phyloP scores from a whole-genome alignment of 1,284 basidiomycete genomes.

The Trametes polyzona region DNA sequence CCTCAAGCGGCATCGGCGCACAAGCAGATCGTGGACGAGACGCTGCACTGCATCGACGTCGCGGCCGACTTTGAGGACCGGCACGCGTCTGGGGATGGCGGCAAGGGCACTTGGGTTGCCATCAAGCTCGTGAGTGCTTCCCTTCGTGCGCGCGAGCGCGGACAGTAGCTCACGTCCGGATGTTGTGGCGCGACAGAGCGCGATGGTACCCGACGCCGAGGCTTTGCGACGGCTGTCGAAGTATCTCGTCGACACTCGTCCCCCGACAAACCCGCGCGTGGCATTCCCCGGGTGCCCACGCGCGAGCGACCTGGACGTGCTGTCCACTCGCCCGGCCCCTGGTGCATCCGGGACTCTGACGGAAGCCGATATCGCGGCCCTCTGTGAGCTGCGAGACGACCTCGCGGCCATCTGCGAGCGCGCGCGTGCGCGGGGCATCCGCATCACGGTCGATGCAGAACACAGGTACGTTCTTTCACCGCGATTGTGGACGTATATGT shows the following conservation, averaged over 20 bases:
- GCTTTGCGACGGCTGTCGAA: constrained; percentile 60
- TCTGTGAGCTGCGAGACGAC: constrained; percentile 66
- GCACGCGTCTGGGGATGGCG: constrained; percentile 35
- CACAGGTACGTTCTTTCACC: constrained; percentile 53
- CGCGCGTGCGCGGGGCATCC: constrained; percentile 63
- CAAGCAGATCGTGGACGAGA: constrained; percentile 72
- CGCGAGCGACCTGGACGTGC: constrained; percentile 52
- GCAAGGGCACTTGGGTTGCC: constrained; percentile 71
- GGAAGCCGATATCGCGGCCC: constrained; percentile 58
- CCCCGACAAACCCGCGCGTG: constrained; percentile 39
- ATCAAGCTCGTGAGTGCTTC: constrained; percentile 68
- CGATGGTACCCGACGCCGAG: constrained; percentile 60
- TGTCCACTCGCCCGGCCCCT: constrained; percentile 32
- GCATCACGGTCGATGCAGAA: constrained; percentile 83
- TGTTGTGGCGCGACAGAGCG: constrained; percentile 47
- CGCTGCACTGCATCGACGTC: constrained; percentile 73
- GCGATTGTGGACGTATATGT: not conserved
- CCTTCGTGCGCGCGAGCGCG: not conserved
- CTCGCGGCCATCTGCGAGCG: constrained; percentile 55
- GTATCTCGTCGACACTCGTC: constrained; percentile 49
- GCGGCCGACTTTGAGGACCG: constrained; percentile 80
- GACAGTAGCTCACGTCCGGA: not conserved
- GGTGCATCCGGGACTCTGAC: constrained; percentile 44
- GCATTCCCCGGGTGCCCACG: constrained; percentile 70
- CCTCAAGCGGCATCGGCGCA: constrained; percentile 38